These are phyloP conservation scores for Candida smagusa DNA, from an alignment of 1,139 yeast species.

Conservation along the genomic window DNA sequence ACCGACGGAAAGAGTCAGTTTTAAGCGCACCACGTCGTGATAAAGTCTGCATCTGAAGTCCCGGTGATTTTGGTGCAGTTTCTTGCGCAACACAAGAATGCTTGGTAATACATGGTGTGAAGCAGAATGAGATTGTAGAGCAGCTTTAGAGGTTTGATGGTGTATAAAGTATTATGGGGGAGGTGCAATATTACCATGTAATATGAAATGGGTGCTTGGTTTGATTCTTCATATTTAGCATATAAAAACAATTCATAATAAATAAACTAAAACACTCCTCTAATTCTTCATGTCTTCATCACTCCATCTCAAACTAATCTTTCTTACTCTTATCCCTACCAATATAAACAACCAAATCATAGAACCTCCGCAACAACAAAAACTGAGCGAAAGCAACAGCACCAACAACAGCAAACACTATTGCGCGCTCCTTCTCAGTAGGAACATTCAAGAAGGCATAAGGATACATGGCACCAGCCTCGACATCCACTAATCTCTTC, in stretches of 20 bases:
- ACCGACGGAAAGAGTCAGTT: constrained; percentile 55
- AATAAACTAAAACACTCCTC: too few relatives aligned
- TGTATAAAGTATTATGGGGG: too few relatives aligned
- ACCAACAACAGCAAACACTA: constrained; percentile 51
- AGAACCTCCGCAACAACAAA: constrained; percentile 25
- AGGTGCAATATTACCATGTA: too few relatives aligned
- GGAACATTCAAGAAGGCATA: constrained; percentile 63
- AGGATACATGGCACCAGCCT: constrained; percentile 50
- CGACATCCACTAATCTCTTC: constrained; percentile 43
- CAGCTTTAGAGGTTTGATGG: too few relatives aligned
- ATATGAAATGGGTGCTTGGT: too few relatives aligned
- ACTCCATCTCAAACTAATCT: too few relatives aligned
- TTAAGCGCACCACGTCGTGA: constrained; percentile 51
- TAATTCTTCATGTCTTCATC: too few relatives aligned
- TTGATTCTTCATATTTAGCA: too few relatives aligned
- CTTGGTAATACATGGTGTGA: constrained; percentile 69
- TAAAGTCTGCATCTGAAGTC: constrained; percentile 37
- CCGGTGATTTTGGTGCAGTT: constrained; percentile 35
- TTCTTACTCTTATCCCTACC: constrained; percentile 11
- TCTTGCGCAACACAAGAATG: constrained; percentile 33
- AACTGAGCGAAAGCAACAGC: constrained; percentile 40
- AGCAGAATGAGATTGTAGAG: constrained; percentile 11
- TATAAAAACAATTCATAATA: too few relatives aligned
- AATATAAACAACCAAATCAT: constrained; percentile 19
- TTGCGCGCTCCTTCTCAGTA: constrained; percentile 36